Evolutionary conservation across 495 filamentous ascomycete genomes (phyloP).

Genomic region (Extremus antarcticus): DNA sequence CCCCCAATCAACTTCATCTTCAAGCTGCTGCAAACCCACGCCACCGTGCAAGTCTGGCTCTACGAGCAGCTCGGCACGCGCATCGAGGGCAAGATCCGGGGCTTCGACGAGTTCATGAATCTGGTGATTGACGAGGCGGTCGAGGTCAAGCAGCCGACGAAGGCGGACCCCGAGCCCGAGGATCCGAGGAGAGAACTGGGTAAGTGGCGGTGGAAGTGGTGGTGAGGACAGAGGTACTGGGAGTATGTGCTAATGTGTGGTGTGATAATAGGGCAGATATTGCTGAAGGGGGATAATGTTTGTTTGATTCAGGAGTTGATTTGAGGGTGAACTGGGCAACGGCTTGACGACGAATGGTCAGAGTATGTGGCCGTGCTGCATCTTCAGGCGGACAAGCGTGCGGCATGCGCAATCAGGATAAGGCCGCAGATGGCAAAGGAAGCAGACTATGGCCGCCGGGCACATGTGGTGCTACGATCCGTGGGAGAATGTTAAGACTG

Average conservation of each 20-base stretch:
- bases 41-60: constrained; percentile 86
- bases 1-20: constrained; percentile 99
- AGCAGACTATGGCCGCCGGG: too few species aligned
- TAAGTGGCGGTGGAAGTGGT: constrained; percentile 33
- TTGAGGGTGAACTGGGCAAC: too few species aligned
- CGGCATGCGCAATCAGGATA: too few species aligned
- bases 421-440: too few species aligned
- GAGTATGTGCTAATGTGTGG: background rate
- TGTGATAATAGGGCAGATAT: constrained; percentile 64
- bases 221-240: background rate
- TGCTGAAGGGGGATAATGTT: constrained; percentile 96
- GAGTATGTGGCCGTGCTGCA: too few species aligned
- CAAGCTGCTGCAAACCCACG: constrained; percentile 81
- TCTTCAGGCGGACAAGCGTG: too few species aligned
- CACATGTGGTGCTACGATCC: too few species aligned
- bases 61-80: constrained; percentile 89
- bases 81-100: constrained; percentile 92
- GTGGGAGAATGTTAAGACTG: too few species aligned
- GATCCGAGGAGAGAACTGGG: constrained; percentile 73
- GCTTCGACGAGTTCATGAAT: constrained; percentile 99
- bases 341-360: too few species aligned
- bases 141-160: constrained; percentile 77
- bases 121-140: constrained; percentile 90
- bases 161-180: constrained; percentile 28
- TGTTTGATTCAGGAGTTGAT: constrained; percentile 18